Conservation (phyloP, 2,329 filamentous ascomycete genomes). For the Bipolaris gigantea region DNA sequence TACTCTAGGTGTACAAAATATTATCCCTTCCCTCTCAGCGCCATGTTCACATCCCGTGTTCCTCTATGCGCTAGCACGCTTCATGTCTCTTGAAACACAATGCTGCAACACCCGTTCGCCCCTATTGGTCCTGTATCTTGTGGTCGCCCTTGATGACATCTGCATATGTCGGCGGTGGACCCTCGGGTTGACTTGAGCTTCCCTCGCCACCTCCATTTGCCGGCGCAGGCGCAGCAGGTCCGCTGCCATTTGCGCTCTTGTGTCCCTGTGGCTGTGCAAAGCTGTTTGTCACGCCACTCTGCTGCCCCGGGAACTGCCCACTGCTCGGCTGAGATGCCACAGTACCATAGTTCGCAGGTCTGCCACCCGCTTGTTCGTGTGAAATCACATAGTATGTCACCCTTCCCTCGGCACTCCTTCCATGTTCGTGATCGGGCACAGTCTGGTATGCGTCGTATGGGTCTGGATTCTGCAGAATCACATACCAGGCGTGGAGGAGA, state of each 20-base stretch:
- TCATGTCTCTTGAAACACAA: too few relatives aligned
- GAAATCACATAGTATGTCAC: slow-evolving; percentile 34
- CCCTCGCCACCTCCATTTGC: slow-evolving; percentile 28
- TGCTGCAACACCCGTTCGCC: not conserved
- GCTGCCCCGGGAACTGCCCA: slow-evolving; percentile 49
- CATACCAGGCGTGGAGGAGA: slow-evolving; percentile 95
- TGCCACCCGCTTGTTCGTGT: slow-evolving; percentile 45
- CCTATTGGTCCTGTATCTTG: slow-evolving; percentile 69
- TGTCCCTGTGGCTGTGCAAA: slow-evolving; percentile 34
- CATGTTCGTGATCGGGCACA: slow-evolving; percentile 57
- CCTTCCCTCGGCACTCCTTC: slow-evolving; percentile 29
- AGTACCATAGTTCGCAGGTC: slow-evolving; percentile 46
- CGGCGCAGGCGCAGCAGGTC: slow-evolving; percentile 13
- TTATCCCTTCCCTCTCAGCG: slow-evolving; percentile 1
- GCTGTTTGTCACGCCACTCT: slow-evolving; percentile 38
- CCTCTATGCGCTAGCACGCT: not conserved
- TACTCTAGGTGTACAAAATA: not conserved
- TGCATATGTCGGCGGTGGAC: slow-evolving; percentile 79
- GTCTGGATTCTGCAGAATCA: slow-evolving; percentile 89
- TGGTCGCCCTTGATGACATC: slow-evolving; percentile 88
- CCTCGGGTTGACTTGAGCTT: slow-evolving; percentile 41
- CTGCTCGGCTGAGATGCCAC: slow-evolving; percentile 42
- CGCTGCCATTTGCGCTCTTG: slow-evolving; percentile 17
- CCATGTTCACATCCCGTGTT: not conserved
- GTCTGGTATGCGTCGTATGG: slow-evolving; percentile 63